Evolutionary conservation across 129 eudicot species (phyloP), one percentile per base, ranked within the genome.

Genomic region (Kitagawia praeruptora): DNA sequence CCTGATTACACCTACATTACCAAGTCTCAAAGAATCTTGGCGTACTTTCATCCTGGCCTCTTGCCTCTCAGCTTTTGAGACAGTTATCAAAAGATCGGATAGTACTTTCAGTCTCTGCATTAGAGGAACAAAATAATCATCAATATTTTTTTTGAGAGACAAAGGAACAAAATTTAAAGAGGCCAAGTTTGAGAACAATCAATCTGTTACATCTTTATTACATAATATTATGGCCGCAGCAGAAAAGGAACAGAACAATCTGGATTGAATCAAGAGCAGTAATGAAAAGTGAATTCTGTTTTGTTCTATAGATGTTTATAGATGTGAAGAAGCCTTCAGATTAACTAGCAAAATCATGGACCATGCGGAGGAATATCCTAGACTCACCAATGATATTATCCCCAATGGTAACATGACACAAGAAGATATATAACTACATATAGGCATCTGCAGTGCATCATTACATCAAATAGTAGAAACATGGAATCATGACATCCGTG

Each of bases 21-120:
- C 99, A 81, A 96, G 97, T 84, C 97, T 87, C 87, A 90, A 70
- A 71, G 97, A 96, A 86, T 96, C 99, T 61, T 96, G 96, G 39
- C 97, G 91, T 46, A 96, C 94, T 92, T 88, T 96, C 95, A 84
- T 83, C 84, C 99, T 87, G 39, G 99, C 95, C 84, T 96, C 99
- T 85, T 96, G 96, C 87, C 99, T 90, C 88, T 96, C 99, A 81
- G 99, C 99, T 89, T 92, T 96, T 42, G 99, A 92, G 56, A 96
- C 93, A 76, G 98, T 89, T 86, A 96, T 90, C 82, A 96, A 79
- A 75, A 96, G 83, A 87, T 96, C 99, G 77, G 97, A 96, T 67
- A 96, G 81, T 61, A 90, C 87, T 84, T 96, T 96, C 83, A 85
- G 83, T 85, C 99, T 91, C 99, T 96, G 97, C 91, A 86, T 56